Evolutionary conservation across 2,329 filamentous ascomycete species (phyloP).

Genomic region (Emydomyces testavorans): DNA sequence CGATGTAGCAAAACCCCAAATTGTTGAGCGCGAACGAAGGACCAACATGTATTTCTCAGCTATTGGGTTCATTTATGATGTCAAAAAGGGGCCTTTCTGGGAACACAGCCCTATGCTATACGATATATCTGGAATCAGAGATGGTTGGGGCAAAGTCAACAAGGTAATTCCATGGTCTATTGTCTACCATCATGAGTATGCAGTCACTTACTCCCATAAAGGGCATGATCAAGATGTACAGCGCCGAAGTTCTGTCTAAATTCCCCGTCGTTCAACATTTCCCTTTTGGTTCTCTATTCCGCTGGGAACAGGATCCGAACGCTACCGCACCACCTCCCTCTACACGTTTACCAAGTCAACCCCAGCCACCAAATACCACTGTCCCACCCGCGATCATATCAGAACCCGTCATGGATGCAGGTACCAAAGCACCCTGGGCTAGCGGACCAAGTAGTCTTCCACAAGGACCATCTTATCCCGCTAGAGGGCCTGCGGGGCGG

Average conservation of each 20-base stretch:
- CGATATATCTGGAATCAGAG: conserved; percentile 81
- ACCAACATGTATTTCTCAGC: conserved; percentile 87
- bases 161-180: conserved; percentile 41
- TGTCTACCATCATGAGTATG: background rate
- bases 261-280: conserved; percentile 99
- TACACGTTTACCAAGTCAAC: conserved; percentile 39
- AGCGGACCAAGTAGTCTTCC: conserved; percentile 7
- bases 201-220: conserved; percentile 25
- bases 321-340: conserved; percentile 42
- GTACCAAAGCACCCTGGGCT: conserved; percentile 30
- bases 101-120: conserved; percentile 89
- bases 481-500: background rate
- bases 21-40: conserved; percentile 54
- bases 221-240: conserved; percentile 99
- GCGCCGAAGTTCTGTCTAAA: conserved; percentile 89
- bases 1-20: conserved; percentile 53
- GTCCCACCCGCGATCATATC: conserved; percentile 11
- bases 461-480: background rate
- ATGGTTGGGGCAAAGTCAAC: conserved; percentile 98
- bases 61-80: conserved; percentile 92
- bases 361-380: background rate
- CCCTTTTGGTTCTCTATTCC: conserved; percentile 67
- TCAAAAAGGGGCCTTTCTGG: conserved; percentile 95
- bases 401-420: conserved; percentile 17
- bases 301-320: conserved; percentile 58